A percentile compares a stretch with the other conserved stretches of the same genome.
Evolutionary conservation across 805 yeast species (phyloP).

Genomic region (Pichia rugopelliculosa): DNA sequence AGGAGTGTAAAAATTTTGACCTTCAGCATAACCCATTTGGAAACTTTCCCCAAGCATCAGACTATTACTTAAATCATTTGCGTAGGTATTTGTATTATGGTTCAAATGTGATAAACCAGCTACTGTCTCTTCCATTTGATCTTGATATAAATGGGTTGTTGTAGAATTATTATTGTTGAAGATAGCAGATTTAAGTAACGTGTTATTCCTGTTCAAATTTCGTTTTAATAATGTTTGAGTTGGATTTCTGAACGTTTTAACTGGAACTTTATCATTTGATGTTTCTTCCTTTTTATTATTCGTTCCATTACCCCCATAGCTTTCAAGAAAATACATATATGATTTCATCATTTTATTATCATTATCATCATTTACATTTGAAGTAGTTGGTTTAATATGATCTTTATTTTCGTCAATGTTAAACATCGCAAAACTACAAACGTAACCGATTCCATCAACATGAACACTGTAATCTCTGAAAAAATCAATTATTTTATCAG

Average conservation of each 20-base stretch:
- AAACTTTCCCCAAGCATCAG: slow-evolving; percentile 38
- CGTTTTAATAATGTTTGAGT: neutral
- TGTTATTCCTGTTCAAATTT: slow-evolving; percentile 8
- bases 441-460: slow-evolving; percentile 91
- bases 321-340: slow-evolving; percentile 78
- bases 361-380: slow-evolving; percentile 37
- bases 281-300: neutral
- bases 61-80: slow-evolving; percentile 25
- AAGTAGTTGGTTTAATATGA: slow-evolving; percentile 21
- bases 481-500: slow-evolving; percentile 79
- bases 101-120: slow-evolving; percentile 22
- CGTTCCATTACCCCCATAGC: slow-evolving; percentile 51
- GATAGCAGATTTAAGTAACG: slow-evolving; percentile 18
- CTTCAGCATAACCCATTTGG: slow-evolving; percentile 29
- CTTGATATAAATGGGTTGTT: neutral
- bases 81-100: slow-evolving; percentile 16
- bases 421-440: slow-evolving; percentile 91
- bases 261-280: neutral
- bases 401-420: slow-evolving; percentile 52
- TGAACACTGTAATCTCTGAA: slow-evolving; percentile 85
- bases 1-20: neutral
- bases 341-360: slow-evolving; percentile 92
- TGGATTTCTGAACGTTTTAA: neutral
- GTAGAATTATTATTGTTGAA: slow-evolving; percentile 15
- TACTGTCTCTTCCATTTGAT: slow-evolving; percentile 22